Evolutionary conservation across 257 asterid species (phyloP), one percentile per base, ranked within the genome.

Genomic region (Solanum clarkiae): DNA sequence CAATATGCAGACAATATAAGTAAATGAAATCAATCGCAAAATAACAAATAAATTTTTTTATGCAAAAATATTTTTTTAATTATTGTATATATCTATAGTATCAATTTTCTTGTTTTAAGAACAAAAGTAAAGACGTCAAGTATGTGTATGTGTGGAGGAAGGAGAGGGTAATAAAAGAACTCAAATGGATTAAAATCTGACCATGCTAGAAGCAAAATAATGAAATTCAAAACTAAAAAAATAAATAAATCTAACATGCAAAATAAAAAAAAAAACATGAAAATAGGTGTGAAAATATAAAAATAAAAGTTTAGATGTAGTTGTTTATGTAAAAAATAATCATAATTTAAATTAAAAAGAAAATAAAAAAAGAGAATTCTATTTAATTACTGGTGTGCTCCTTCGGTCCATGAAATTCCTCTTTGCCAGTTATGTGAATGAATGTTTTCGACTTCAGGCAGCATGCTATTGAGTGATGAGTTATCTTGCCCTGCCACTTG

Each of bases 381-480:
- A 36, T 68, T 68, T 65, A 26, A 15, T 32, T 91, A 92, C 91
- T 87, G 89, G n/a, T 91, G 95, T 87, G 90, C 93, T 3, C 75
- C 86, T 81, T 86, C 85, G 0, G 93, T 91, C 95, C 95, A 92
- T 1, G 90, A 90, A 29, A 86, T 32, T 32, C 4, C 4, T 1
- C 40, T 32, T 32, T 5, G 40, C 0, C 40, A 1, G 5, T 32
- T 4, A 32, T 0, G 40, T 32, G 40, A 32, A 32, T 32, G 40
- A 32, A 4, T 3, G 2, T 32, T 32, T 32, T 32, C 3, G 4
- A 32, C 40, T 32, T 32, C 0, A 32, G 40, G 40, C 40, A 32
- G 40, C 5, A 32, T 0, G 4, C 40, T 1, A 32, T 32, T 32
- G 40, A 3, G 40, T 32, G 40, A 32, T 32, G 40, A 32, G 40